A percentile compares a stretch with the other conserved stretches of the same genome.
Evolutionary conservation across 352 stramenopile species (phyloP).

Genomic region (Thraustochytrium sp.): DNA sequence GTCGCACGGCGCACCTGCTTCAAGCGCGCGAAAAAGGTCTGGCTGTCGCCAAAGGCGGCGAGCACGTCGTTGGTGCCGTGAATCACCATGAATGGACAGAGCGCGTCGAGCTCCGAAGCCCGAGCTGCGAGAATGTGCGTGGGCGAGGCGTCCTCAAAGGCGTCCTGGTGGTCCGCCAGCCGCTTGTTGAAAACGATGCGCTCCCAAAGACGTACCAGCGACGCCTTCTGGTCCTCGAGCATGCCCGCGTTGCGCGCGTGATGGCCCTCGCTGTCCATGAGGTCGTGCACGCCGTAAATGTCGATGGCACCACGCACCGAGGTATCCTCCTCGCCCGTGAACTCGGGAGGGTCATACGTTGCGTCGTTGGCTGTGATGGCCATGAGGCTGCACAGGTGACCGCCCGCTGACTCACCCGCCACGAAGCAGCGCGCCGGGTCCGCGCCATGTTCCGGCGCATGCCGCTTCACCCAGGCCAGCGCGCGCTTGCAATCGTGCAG

Average conservation of each 20-base stretch:
- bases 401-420: conserved; percentile 27
- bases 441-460: neutral
- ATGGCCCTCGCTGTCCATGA: conserved; percentile 16
- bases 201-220: conserved; percentile 2
- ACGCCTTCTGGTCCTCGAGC: neutral
- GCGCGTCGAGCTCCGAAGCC: neutral
- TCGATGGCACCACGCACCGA: conserved; percentile 1
- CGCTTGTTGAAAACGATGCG: conserved; percentile 1
- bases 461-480: conserved; percentile 35
- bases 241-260: neutral
- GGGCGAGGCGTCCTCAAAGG: neutral
- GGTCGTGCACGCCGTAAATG: conserved; percentile 35
- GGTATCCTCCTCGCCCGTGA: conserved; percentile 15
- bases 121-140: neutral
- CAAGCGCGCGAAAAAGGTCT: conserved; percentile 2
- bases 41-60: conserved; percentile 28
- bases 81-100: conserved; percentile 30
- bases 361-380: conserved; percentile 25
- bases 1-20: neutral
- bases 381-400: conserved; percentile 15
- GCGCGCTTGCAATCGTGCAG: conserved; percentile 38
- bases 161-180: neutral
- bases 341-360: conserved; percentile 17
- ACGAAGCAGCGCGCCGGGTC: neutral
- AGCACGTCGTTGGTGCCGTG: conserved; percentile 40